These are phyloP conservation scores for Cladosporium velox DNA, from an alignment of 2,329 filamentous ascomycete species.

Conservation along the genomic window DNA sequence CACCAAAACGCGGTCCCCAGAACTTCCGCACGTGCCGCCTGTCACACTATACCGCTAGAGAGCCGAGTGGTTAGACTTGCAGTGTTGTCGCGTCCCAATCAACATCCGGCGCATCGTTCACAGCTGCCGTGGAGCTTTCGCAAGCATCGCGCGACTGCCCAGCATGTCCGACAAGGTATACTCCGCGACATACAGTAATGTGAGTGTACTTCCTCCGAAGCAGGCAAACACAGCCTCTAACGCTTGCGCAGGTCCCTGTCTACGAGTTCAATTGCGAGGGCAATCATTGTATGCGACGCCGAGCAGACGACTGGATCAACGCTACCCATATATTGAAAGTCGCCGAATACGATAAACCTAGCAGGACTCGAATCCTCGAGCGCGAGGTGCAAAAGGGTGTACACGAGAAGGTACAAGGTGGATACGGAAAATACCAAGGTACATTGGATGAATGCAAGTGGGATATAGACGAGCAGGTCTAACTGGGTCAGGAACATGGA, in stretches of 20 bases:
- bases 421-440: conserved; percentile 98
- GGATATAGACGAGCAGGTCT: not conserved
- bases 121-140: not conserved
- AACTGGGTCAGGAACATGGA: conserved; percentile 77
- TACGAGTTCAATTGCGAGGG: conserved; percentile 87
- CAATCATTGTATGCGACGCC: conserved; percentile 94
- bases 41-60: not conserved
- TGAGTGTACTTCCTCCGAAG: conserved; percentile 10
- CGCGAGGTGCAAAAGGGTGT: conserved; percentile 94
- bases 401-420: conserved; percentile 97
- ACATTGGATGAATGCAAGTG: conserved; percentile 25
- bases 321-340: conserved; percentile 98
- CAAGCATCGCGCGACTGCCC: not conserved
- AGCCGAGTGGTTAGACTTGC: not conserved
- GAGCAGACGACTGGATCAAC: conserved; percentile 96
- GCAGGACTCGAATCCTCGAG: conserved; percentile 90
- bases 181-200: conserved; percentile 64
- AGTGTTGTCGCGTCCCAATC: not conserved
- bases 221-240: conserved; percentile 9
- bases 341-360: conserved; percentile 95
- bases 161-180: conserved; percentile 51
- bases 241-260: conserved; percentile 72
- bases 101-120: not conserved
- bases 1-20: not conserved
- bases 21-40: not conserved